Evolutionary conservation across 305 asterid genomes (phyloP), one percentile per base, ranked within the genome.

Genomic region (Fraxinus baroniana): DNA sequence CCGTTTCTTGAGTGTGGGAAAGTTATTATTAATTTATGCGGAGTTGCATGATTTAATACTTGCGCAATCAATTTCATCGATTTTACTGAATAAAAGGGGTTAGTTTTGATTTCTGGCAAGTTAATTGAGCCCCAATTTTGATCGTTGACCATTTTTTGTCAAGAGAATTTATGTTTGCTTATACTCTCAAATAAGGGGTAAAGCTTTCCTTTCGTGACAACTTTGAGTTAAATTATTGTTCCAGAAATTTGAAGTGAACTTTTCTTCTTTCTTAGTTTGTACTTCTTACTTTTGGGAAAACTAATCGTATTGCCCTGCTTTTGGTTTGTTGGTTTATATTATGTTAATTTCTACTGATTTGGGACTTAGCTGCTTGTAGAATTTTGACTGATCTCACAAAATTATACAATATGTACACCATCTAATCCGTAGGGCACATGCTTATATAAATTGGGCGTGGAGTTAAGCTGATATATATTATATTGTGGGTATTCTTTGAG

Each of bases 121-220:
- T 80, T 79, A 52, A 46, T 82, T 68, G 52, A 74, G 30, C 41
- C 70, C 84, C 80, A 24, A 68, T 66, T 64, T 78, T 32, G 78
- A 84, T 79, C 80, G 2, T 18, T 72, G 52, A 36, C 70, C 74
- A 74, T 26, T 8, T 79, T 39, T 41, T 52, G 70, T 36, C 10
- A 32, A 49, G 28, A 17, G 26, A 57, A 57, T 57, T 18, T 57
- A 7, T 57, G 68, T 57, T n/a, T 17, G 28, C 26, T 18, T 18
- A 20, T 57, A 20, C 26, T 57, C 12, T 18, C 68, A 57, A 13
- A 52, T 57, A 18, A 57, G 22, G 68, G 68, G 68, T 18, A n/a
- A 18, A 20, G n/a, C 6, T 57, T 57, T 18, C 28, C 12, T 6
- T 6, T 57, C 10, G 68, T 57, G 24, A 18, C 28, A 57, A 57